phyloP scores from a whole-genome alignment of 441 rosid species.

The Erodium texanum region DNA sequence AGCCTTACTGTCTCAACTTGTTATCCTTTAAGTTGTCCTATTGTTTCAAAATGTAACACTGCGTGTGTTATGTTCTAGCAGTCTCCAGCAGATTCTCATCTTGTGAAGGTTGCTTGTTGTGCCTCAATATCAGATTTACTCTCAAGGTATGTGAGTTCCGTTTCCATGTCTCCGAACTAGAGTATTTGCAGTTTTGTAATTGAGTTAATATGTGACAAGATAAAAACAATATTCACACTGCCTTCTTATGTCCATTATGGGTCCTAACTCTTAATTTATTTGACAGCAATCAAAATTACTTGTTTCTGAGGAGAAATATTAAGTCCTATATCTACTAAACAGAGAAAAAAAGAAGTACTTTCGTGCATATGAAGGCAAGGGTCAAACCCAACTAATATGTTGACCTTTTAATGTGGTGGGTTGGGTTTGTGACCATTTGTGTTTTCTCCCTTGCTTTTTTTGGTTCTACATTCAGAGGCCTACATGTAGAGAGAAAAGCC shows the following conservation, averaged over 20 bases:
- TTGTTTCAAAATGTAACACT: neutral
- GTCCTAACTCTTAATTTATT: neutral
- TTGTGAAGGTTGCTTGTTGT: constrained; percentile 74
- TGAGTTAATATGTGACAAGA: neutral
- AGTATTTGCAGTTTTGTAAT: neutral
- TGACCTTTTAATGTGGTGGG: neutral
- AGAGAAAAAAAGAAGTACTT: neutral
- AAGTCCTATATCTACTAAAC: neutral
- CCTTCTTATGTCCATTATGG: neutral
- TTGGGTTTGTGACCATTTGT: too few relatives aligned
- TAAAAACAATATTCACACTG: neutral
- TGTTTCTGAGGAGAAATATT: neutral
- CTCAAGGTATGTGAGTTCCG: constrained; percentile 39
- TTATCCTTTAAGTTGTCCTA: neutral
- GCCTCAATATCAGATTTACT: constrained; percentile 58
- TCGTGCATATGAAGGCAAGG: neutral
- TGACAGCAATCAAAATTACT: neutral
- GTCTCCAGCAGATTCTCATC: constrained; percentile 56
- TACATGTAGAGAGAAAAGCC: too few relatives aligned
- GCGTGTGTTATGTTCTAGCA: constrained; percentile 27
- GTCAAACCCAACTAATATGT: neutral
- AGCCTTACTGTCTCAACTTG: neutral
- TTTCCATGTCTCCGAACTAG: neutral
- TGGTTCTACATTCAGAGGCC: too few relatives aligned
- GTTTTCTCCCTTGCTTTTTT: too few relatives aligned